Conservation (phyloP, 108 stramenopile species). For the Cyclotella kingstonii region DNA sequence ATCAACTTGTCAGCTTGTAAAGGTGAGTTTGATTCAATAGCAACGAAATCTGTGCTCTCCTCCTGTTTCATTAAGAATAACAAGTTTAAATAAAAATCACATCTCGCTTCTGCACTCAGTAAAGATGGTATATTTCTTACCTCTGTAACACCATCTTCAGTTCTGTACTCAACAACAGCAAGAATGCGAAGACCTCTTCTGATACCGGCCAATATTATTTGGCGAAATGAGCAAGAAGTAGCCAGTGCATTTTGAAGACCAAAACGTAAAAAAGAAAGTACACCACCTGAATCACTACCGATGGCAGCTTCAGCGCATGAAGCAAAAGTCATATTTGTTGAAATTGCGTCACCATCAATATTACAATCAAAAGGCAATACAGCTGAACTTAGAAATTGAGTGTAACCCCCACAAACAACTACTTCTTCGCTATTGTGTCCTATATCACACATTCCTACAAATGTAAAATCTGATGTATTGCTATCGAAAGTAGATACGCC, state of each 20-base stretch:
- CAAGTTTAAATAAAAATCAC: too few species aligned
- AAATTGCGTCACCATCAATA: conserved; percentile 9
- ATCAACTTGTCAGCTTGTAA: conserved; percentile 5
- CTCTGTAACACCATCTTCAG: conserved; percentile 46
- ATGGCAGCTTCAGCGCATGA: conserved; percentile 65
- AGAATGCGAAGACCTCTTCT: conserved; percentile 64
- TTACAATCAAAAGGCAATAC: conserved; percentile 10
- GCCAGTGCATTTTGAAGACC: conserved; percentile 62
- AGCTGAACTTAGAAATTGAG: conserved; percentile 56
- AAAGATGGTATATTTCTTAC: conserved; percentile 17
- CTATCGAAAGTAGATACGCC: conserved; percentile 68
- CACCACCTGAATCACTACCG: conserved; percentile 60
- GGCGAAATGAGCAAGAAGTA: conserved; percentile 52
- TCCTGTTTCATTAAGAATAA: too few species aligned
- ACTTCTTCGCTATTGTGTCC: conserved; percentile 43
- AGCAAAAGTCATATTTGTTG: conserved; percentile 30
- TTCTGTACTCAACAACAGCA: conserved; percentile 59
- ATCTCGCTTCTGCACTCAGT: too few species aligned
- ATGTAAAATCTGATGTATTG: conserved; percentile 20
- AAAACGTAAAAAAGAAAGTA: conserved; percentile 53
- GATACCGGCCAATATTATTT: conserved; percentile 54
- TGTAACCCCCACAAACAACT: conserved; percentile 44
- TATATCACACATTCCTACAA: conserved; percentile 40
- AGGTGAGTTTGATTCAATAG: conserved; percentile 5
- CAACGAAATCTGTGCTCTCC: background rate